Evolutionary conservation across 2,329 filamentous ascomycete genomes (phyloP), one percentile per base, ranked within the genome.

Genomic region (Fusarium graminum): DNA sequence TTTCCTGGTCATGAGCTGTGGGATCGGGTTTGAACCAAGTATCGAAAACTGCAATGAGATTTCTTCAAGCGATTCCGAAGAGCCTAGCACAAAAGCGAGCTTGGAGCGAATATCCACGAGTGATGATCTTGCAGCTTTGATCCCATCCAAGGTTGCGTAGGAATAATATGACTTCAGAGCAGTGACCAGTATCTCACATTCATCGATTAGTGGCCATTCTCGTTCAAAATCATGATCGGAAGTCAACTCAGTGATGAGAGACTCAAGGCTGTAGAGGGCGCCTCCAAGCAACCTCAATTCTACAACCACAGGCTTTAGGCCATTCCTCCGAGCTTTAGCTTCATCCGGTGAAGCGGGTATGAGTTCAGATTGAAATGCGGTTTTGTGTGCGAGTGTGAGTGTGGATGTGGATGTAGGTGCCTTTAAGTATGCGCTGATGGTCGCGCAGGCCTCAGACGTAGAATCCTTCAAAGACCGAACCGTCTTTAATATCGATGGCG

Each of bases 271-370:
- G 41, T 62, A 62, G 14, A 74, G 59, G 5, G 57, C 49, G 1
- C 72, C 72, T 7, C 57, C 67, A 6, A 72, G 63, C 7, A 74
- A 58, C 12, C 72, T 57, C 3, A 74, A 47, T 36, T 74, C 72
- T 49, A 52, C 58, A 0, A 56, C 42, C 36, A 73, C 26, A 2
- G 46, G 44, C 30, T 70, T 73, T 28, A 73, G 44, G 2, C 65
- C 59, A 30, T 39, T 38, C 16, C 42, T 69, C 4, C 39, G 11
- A 9, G 46, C 28, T n/a, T 34, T 54, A 8, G 28, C 2, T 5
- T 17, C 28, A 7, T 17, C 34, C 34, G 34, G n/a, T 36, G 34
- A 36, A 7, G 16, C 34, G 34, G 34, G 34, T 36, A 22, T 6
- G 6, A 22, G 22, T 22, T 22, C 22, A 22, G 22, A 22, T 22